phyloP scores from a whole-genome alignment of 176 grass and related monocot genomes.

The Sorghum bicolor region Sorghum_bicolor_NCBIv3 NC_012875.2:60024501-60025000 shows the following conservation, averaged over 20 bases:
- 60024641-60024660: background rate
- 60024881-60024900: slow-evolving; percentile 92
- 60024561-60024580: background rate
- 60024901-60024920: slow-evolving; percentile 99
- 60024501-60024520: slow-evolving; percentile 20
- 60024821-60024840: slow-evolving; percentile 24
- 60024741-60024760: background rate
- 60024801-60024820: background rate
- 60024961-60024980: slow-evolving; percentile 6
- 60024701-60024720: background rate
- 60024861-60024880: slow-evolving; percentile 68
- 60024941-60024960: slow-evolving; percentile 8
- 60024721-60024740: background rate
- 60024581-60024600: background rate
- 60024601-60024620: background rate
- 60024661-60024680: background rate
- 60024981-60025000: slow-evolving; percentile 21
- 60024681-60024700: slow-evolving; percentile 1
- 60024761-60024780: background rate
- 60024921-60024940: slow-evolving; percentile 92
- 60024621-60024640: slow-evolving; percentile 14
- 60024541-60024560: background rate
- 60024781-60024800: slow-evolving; percentile 12
- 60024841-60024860: slow-evolving; percentile 27
- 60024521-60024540: slow-evolving; percentile 11